Evolutionary conservation across 345 rosid genomes (phyloP), one percentile per base, ranked within the genome.

Genomic region (Bruguiera gymnorhiza): DNA sequence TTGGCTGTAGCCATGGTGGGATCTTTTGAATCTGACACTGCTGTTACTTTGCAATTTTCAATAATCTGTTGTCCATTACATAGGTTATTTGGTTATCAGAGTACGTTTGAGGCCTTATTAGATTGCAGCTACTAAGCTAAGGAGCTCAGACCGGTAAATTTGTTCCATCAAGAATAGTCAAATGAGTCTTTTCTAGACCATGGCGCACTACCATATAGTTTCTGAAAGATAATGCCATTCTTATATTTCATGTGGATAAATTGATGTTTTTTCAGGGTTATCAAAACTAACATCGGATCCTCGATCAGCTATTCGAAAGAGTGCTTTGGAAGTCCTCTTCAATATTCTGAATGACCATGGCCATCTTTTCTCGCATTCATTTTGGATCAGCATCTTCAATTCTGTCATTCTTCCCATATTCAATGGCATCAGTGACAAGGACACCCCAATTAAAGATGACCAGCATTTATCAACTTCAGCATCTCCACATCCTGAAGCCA

Each of bases 261-360:
- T 59, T 3, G 1, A 19, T 69, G 39, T 52, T 74, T 39, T 87
- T 86, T 72, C 96, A 94, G 98, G 98, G 34, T 76, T 94, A 74
- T 87, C 96, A 67, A 83, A 88, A 67, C 79, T 94, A 70, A 89
- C 97, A 53, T 87, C 89, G 46, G 97, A 87, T 86, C 84, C 97
- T 61, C 84, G 97, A 86, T 75, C 82, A 64, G 82, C 89, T 56
- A 94, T 94, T 70, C 87, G 90, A 65, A 94, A 86, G 83, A 89
- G 93, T 85, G 83, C 98, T 43, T 73, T 91, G 82, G 96, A 94
- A 86, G 93, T 94, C 60, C 91, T 94, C 75, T 91, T 94, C 77
- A 87, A 89, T 81, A 91, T 94, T 79, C 81, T 94, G n/a, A 91
- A 85, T 81, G 97, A 94, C 81, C 98, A 94, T 63, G 98, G 98